Conservation (phyloP, 352 stramenopile species). For the Phytophthora lateralis region DNA sequence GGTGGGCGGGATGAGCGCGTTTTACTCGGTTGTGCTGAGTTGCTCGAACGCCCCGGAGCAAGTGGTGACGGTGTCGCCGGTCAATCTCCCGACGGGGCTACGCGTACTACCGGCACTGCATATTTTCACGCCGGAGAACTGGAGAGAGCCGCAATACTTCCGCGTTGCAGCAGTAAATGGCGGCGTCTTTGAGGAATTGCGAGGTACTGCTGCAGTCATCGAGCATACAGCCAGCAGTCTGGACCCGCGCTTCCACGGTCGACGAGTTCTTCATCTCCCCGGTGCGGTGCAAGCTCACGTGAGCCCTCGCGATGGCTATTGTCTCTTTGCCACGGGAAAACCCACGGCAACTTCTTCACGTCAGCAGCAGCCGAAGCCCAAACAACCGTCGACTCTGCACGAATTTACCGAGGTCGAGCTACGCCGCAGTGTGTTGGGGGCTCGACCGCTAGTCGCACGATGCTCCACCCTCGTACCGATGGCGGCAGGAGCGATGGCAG, state of each 20-base stretch:
- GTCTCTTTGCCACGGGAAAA: conserved; percentile 45
- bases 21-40: conserved; percentile 59
- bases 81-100: conserved; percentile 54
- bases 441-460: conserved; percentile 36
- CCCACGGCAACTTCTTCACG: conserved; percentile 10
- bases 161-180: conserved; percentile 46
- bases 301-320: conserved; percentile 47
- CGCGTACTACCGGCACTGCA: conserved; percentile 54
- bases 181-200: conserved; percentile 33
- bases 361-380: conserved; percentile 6
- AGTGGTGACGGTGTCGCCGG: conserved; percentile 50
- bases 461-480: conserved; percentile 36
- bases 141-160: conserved; percentile 53
- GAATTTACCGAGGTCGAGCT: conserved; percentile 52
- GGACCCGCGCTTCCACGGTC: conserved; percentile 55
- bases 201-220: conserved; percentile 30
- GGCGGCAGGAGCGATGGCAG: conserved; percentile 24
- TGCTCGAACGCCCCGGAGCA: conserved; percentile 43
- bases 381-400: conserved; percentile 26
- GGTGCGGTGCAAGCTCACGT: conserved; percentile 50
- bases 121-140: conserved; percentile 56
- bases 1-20: conserved; percentile 48
- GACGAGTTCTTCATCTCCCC: conserved; percentile 44
- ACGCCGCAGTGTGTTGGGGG: conserved; percentile 8
- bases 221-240: conserved; percentile 57